Percentiles rank a stretch among this genome's conserved stretches.
These are phyloP conservation scores for Hypoxylon sp. DNA, from an alignment of 2,329 filamentous ascomycete species.

Conservation along the genomic window DNA sequence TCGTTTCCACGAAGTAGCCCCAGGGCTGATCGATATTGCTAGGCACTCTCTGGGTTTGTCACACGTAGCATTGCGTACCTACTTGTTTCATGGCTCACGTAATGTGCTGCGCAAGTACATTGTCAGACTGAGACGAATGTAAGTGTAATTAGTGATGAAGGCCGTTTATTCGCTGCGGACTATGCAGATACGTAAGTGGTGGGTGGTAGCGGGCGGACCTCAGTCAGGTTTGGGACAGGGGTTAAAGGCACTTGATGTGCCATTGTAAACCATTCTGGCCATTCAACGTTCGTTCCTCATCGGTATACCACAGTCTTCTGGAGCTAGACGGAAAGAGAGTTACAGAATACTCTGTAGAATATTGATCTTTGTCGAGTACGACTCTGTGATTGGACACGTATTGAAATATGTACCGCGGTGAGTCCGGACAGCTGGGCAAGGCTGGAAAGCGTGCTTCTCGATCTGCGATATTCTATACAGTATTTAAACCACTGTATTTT, in stretches of 20 bases:
- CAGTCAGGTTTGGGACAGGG: conserved; percentile 37
- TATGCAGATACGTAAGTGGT: conserved; percentile 27
- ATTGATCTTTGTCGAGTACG: conserved; percentile 25
- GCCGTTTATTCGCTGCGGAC: conserved; percentile 30
- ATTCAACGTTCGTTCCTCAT: conserved; percentile 23
- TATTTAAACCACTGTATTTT: conserved; percentile 19
- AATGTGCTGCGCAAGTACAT: conserved; percentile 24
- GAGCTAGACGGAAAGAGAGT: conserved; percentile 25
- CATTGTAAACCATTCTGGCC: conserved; percentile 30
- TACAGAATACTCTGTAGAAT: conserved; percentile 13
- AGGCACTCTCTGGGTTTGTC: conserved; percentile 10
- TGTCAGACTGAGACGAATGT: conserved; percentile 20
- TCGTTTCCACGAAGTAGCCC: conserved; percentile 10
- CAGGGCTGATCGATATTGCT: conserved; percentile 16
- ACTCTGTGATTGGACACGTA: conserved; percentile 30
- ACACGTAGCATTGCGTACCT: conserved; percentile 22
- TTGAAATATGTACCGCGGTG: conserved; percentile 24
- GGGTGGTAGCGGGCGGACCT: conserved; percentile 38
- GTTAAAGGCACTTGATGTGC: conserved; percentile 28
- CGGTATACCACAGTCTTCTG: conserved; percentile 30
- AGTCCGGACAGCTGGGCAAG: conserved; percentile 40
- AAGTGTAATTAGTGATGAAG: conserved; percentile 30
- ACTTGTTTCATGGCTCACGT: conserved; percentile 38
- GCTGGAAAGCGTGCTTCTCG: conserved; percentile 25
- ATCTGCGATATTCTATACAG: conserved; percentile 34